A percentile compares a stretch with the other conserved stretches of the same genome.
phyloP scores from a whole-genome alignment of 2,329 filamentous ascomycete genomes.

The Ophiostoma sp. region DNA sequence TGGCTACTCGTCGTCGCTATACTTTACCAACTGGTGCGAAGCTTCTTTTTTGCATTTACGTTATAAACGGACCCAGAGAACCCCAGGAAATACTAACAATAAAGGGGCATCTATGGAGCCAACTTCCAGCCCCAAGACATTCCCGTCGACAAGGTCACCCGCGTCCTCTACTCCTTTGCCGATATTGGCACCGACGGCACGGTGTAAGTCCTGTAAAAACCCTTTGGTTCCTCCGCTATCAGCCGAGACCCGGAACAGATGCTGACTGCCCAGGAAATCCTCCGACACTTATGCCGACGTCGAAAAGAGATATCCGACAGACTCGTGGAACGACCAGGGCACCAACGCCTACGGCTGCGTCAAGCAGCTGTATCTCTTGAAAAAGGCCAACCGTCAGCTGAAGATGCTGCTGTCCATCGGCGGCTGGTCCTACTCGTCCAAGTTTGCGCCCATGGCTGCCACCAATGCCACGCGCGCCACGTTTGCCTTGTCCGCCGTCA shows the following conservation, averaged over 20 bases:
- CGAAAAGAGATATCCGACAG: constrained; percentile 66
- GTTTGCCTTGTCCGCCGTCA: constrained; percentile 66
- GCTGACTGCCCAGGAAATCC: constrained; percentile 33
- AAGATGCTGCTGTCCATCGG: constrained; percentile 78
- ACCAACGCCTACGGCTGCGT: constrained; percentile 75
- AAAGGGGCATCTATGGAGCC: constrained; percentile 25
- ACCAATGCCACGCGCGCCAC: constrained; percentile 54
- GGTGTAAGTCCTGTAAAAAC: background rate
- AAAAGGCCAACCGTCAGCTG: constrained; percentile 69
- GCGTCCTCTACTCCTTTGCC: constrained; percentile 4
- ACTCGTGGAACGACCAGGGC: constrained; percentile 61
- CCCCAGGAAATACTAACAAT: constrained; percentile 59
- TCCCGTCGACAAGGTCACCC: constrained; percentile 46
- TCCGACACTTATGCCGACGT: constrained; percentile 65
- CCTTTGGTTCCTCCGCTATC: too few relatives aligned
- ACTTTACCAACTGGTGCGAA: constrained; percentile 48
- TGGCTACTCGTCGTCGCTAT: constrained; percentile 26
- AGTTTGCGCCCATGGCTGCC: constrained; percentile 61
- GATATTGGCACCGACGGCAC: background rate
- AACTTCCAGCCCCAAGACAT: background rate
- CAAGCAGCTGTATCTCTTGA: constrained; percentile 73
- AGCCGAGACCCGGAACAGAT: background rate
- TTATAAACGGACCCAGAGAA: constrained; percentile 67
- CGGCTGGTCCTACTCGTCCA: constrained; percentile 71
- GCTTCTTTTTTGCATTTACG: constrained; percentile 32